Percentiles rank a stretch among this genome's conserved stretches.
Evolutionary conservation across 176 grass and related monocot genomes (phyloP).

Genomic region (Melocanna baccifera): DNA sequence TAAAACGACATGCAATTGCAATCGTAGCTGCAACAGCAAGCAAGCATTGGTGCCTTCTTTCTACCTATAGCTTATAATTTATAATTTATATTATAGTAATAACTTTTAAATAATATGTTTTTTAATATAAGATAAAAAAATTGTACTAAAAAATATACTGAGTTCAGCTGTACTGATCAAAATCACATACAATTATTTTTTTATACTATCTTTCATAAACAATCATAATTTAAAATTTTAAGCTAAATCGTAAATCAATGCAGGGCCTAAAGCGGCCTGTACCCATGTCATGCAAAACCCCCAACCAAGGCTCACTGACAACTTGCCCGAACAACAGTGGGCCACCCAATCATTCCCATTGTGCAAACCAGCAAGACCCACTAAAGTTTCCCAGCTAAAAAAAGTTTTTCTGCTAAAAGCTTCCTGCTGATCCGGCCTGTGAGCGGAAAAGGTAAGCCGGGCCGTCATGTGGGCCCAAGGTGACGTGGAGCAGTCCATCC

Average conservation of each 20-base stretch:
- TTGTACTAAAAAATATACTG: too few species aligned
- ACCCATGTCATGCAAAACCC: not conserved
- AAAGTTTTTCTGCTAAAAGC: not conserved
- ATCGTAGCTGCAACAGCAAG: not conserved
- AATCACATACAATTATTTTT: too few species aligned
- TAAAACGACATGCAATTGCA: not conserved
- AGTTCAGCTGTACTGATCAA: too few species aligned
- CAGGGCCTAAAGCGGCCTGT: not conserved
- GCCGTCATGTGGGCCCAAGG: not conserved
- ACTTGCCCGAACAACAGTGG: rapidly evolving
- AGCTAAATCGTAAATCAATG: too few species aligned
- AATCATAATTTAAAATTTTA: too few species aligned
- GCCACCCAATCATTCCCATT: not conserved
- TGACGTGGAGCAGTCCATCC: constrained; percentile 1
- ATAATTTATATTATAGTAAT: too few species aligned
- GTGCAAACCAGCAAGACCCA: not conserved
- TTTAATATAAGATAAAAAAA: too few species aligned
- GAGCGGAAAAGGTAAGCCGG: not conserved
- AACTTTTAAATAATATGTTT: too few species aligned
- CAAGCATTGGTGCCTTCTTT: too few species aligned
- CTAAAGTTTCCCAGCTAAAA: not conserved
- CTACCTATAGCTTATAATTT: too few species aligned
- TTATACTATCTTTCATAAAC: too few species aligned
- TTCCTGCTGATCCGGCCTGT: not conserved
- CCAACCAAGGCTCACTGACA: not conserved